Evolutionary conservation across 2,329 filamentous ascomycete genomes (phyloP), one percentile per base, ranked within the genome.

Genomic region (Spiromastix sp.): DNA sequence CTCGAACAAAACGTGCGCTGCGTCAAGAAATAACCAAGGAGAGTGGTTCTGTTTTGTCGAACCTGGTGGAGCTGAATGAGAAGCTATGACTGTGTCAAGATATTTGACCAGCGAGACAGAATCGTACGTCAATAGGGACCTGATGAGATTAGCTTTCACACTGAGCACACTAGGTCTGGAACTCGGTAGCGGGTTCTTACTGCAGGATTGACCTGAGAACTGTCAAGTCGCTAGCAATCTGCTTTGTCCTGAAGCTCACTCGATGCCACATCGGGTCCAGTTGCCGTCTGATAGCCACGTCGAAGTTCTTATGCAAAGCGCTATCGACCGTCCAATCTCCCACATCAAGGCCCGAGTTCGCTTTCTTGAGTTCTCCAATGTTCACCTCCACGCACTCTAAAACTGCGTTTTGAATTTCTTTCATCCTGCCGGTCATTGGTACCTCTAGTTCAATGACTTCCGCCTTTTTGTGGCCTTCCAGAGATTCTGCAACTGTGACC

Each of bases 381-480:
- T 86, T 94, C 47, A 85, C 80, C 59, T 96, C 89, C 12, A 98
- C 87, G 54, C 91, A 98, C 55, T 96, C 89, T 60, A 98, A 75
- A 40, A 96, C 81, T 17, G 91, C 87, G 44, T 84, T 89, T 53
- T 98, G 91, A 26, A 98, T 95, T 27, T 86, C 79, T 41, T 74
- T 75, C 91, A 98, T 98, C 32, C 78, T 73, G 24, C 93, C 84
- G 4, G 85, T 94, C 89, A 98, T 96, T 18, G 85, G 81, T 4
- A 98, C 82, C 59, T 95, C 91, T 16, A 96, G 70, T 60, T 98
- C 91, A 44, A 98, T 93, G 30, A 98, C 91, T 60, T 98, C 91
- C 4, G 91, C 89, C 55, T 89, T 94, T 51, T 82, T 81, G 56
- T 83, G 84, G 7, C 87, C 87, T 58, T 98, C 91, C 2, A 98